Evolutionary conservation across 2,329 filamentous ascomycete species (phyloP).

Genomic region (Dryadomyces quercus-mongolicae): DNA sequence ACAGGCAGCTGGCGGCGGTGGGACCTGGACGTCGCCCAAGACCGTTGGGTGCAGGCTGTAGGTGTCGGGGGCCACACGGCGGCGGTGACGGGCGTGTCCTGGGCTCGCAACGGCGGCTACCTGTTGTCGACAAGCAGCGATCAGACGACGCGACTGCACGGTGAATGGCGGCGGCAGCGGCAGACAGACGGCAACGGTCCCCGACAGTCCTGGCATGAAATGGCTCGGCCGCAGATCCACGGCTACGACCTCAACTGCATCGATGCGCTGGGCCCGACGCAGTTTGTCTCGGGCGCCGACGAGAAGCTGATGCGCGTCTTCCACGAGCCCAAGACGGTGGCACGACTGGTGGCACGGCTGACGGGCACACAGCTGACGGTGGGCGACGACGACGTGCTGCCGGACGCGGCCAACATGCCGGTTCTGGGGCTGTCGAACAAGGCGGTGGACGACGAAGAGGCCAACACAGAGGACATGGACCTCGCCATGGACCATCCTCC

Average conservation of each 20-base stretch:
- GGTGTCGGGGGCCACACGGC: conserved; percentile 76
- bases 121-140: conserved; percentile 81
- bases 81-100: conserved; percentile 69
- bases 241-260: conserved; percentile 97
- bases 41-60: conserved; percentile 64
- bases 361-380: conserved; percentile 30
- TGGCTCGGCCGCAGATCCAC: conserved; percentile 91
- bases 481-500: conserved; percentile 50
- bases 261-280: conserved; percentile 56
- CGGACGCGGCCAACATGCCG: conserved; percentile 87
- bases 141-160: conserved; percentile 83
- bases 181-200: conserved; percentile 4
- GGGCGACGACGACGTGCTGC: conserved; percentile 34
- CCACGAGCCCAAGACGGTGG: conserved; percentile 74
- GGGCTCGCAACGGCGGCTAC: conserved; percentile 73
- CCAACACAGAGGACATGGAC: conserved; percentile 28
- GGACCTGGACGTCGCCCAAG: conserved; percentile 47
- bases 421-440: conserved; percentile 95
- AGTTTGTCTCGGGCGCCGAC: conserved; percentile 89
- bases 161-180: conserved; percentile 52
- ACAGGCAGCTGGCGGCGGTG: conserved; percentile 91
- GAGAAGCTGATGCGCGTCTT: conserved; percentile 98
- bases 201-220: conserved; percentile 73
- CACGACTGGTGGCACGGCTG: conserved; percentile 56
- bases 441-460: conserved; percentile 54